These are phyloP conservation scores for Fraxinus sp. DNA, from an alignment of 305 asterid species.

Conservation along the genomic window DNA sequence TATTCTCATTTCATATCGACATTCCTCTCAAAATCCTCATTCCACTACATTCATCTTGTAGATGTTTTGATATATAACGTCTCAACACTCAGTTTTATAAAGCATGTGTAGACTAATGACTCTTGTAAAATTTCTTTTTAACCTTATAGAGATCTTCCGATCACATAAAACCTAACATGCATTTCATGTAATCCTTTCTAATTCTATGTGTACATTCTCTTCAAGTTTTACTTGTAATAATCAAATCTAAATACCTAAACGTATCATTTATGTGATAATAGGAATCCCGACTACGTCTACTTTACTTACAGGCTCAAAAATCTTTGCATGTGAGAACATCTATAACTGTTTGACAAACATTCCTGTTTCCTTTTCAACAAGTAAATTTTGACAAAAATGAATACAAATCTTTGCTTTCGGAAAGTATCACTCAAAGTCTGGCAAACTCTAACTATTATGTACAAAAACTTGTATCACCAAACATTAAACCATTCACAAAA, in stretches of 20 bases:
- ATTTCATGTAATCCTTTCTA: neutral
- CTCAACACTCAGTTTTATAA: neutral
- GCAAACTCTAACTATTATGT: neutral
- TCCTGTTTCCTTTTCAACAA: neutral
- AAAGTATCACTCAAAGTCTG: neutral
- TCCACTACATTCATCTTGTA: neutral
- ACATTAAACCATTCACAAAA: slow-evolving; percentile 7
- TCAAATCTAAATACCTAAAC: neutral
- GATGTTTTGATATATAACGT: neutral
- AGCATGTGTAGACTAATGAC: neutral
- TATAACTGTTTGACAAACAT: neutral
- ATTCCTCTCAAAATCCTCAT: neutral
- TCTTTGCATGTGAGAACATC: neutral
- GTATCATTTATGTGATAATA: neutral
- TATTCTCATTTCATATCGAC: neutral
- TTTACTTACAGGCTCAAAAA: neutral
- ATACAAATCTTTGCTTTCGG: neutral
- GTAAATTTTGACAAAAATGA: neutral
- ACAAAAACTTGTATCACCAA: slow-evolving; percentile 1
- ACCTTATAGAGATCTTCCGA: neutral
- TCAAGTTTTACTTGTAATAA: neutral
- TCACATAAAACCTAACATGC: neutral
- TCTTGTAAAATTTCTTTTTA: neutral
- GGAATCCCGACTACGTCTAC: neutral
- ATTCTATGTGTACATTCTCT: neutral